A percentile compares a stretch with the other conserved stretches of the same genome.
These are phyloP conservation scores for Phytopythium kandeliae DNA, from an alignment of 352 stramenopile species.

Conservation along the genomic window DNA sequence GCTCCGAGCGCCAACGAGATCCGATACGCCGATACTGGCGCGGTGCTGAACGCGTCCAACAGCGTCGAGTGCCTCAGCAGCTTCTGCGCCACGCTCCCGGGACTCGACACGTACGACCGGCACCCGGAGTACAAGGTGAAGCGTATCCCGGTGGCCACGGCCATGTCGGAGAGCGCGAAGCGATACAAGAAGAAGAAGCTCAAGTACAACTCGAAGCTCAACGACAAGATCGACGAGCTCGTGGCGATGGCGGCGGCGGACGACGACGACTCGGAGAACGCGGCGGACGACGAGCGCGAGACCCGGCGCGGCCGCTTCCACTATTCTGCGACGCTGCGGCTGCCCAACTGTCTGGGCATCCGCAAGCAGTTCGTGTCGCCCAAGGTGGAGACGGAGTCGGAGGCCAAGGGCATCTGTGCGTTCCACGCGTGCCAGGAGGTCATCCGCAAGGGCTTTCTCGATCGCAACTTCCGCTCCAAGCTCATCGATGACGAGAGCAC, in stretches of 20 bases:
- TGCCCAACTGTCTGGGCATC: constrained; percentile 51
- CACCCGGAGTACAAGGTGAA: constrained; percentile 72
- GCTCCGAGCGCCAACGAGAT: constrained; percentile 35
- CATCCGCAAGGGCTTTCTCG: constrained; percentile 58
- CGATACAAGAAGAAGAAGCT: constrained; percentile 66
- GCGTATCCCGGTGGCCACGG: constrained; percentile 41
- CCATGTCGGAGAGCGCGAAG: constrained; percentile 49
- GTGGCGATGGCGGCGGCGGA: constrained; percentile 12
- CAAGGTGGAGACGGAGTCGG: constrained; percentile 47
- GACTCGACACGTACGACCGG: constrained; percentile 77
- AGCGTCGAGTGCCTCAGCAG: constrained; percentile 61
- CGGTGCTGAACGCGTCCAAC: constrained; percentile 57
- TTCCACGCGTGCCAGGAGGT: constrained; percentile 79
- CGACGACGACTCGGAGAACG: constrained; percentile 10
- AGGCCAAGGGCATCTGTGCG: constrained; percentile 78
- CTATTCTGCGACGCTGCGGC: constrained; percentile 54
- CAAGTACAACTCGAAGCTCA: constrained; percentile 73
- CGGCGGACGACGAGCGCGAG: constrained; percentile 8
- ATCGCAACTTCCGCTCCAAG: constrained; percentile 66
- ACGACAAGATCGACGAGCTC: constrained; percentile 73
- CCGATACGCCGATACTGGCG: constrained; percentile 58
- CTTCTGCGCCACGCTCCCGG: constrained; percentile 79
- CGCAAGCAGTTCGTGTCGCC: constrained; percentile 60
- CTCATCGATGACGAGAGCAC: constrained; percentile 48
- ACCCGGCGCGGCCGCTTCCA: constrained; percentile 26